These are phyloP conservation scores for Pichia sp. DNA, from an alignment of 1,139 yeast genomes.

Conservation along the genomic window DNA sequence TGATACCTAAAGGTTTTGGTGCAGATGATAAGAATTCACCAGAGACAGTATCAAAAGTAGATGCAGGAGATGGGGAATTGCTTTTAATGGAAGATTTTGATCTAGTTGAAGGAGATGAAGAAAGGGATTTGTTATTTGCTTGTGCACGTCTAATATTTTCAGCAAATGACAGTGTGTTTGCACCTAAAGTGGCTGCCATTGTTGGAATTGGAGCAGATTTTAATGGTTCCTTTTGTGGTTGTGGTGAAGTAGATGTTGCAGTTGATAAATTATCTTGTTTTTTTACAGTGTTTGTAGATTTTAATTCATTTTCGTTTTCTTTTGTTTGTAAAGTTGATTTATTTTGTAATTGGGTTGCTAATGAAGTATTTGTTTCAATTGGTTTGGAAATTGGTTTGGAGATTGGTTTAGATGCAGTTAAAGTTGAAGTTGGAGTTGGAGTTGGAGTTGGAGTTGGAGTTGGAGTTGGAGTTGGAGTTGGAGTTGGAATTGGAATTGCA, in stretches of 20 bases:
- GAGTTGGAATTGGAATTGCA: not conserved
- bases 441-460: not conserved
- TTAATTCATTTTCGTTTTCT: not conserved
- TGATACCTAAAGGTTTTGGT: constrained; percentile 37
- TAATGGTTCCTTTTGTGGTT: not conserved
- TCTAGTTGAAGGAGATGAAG: constrained; percentile 29
- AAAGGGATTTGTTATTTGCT: constrained; percentile 5
- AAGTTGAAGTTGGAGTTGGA: not conserved
- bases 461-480: constrained; percentile 2
- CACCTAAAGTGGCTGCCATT: constrained; percentile 1
- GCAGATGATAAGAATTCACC: constrained; percentile 4
- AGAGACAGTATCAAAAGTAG: constrained; percentile 11
- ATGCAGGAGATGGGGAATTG: constrained; percentile 19
- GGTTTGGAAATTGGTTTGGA: not conserved
- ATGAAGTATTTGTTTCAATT: not conserved
- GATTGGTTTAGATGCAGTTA: not conserved
- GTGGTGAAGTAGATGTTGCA: not conserved
- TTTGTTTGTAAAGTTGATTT: not conserved
- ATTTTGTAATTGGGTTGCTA: too few relatives aligned
- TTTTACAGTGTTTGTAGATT: not conserved
- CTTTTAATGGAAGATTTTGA: constrained; percentile 28
- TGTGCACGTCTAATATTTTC: constrained; percentile 7
- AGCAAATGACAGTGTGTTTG: constrained; percentile 6
- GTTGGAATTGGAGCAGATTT: constrained; percentile 2
- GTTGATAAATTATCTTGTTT: not conserved